Evolutionary conservation across 306 rosid genomes (phyloP).

Genomic region (Cucumis melo): DNA sequence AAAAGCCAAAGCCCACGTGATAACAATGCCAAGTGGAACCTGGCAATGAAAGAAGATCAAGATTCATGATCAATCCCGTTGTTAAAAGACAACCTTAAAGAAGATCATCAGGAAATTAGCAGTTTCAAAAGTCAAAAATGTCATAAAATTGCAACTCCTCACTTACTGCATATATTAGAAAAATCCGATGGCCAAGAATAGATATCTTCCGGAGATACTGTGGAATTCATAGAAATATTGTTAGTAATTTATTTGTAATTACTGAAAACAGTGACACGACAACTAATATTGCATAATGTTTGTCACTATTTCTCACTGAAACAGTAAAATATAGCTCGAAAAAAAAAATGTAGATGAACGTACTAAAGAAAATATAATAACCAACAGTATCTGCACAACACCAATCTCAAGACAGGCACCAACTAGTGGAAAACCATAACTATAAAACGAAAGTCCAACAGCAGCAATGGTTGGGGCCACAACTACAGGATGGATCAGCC

Average conservation of each 20-base stretch:
- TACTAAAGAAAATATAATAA: conserved; percentile 81
- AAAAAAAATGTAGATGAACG: conserved; percentile 24
- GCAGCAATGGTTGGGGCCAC: conserved; percentile 98
- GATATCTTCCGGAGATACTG: conserved; percentile 97
- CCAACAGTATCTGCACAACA: conserved; percentile 77
- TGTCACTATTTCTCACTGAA: not conserved
- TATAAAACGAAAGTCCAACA: conserved; percentile 93
- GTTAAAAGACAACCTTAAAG: not conserved
- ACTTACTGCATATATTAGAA: conserved; percentile 90
- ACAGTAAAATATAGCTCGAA: not conserved
- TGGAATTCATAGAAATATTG: conserved; percentile 9
- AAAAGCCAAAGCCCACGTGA: conserved; percentile 93
- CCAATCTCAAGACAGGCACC: conserved; percentile 96
- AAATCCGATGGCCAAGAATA: conserved; percentile 84
- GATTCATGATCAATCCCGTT: not conserved
- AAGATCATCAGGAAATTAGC: not conserved
- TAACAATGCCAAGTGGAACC: conserved; percentile 96
- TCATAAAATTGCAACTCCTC: not conserved
- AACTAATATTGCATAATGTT: not conserved
- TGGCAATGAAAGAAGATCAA: conserved; percentile 24
- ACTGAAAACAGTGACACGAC: not conserved
- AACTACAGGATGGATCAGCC: conserved; percentile 95
- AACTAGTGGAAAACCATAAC: conserved; percentile 84
- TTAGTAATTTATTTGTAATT: not conserved
- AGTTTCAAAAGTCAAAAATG: not conserved